Evolutionary conservation across 495 filamentous ascomycete genomes (phyloP).

Genomic region (Schizothecium vesticola): DNA sequence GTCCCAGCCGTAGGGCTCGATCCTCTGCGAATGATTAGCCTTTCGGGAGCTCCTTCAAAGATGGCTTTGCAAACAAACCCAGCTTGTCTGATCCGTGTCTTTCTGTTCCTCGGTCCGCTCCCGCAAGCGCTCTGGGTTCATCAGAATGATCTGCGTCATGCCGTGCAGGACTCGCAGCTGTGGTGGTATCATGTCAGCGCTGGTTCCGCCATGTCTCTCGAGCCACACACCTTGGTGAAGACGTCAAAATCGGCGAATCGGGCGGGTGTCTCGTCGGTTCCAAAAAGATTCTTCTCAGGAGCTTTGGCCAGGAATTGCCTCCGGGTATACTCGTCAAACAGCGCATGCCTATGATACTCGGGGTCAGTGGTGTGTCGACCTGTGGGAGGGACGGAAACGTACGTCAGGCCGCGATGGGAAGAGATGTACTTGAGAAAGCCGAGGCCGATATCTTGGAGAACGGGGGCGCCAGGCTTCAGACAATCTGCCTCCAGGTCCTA

Average conservation of each 20-base stretch:
- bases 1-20: conserved; percentile 90
- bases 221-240: conserved; percentile 59
- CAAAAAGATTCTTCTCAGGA: conserved; percentile 78
- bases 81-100: conserved; percentile 73
- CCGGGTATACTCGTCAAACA: conserved; percentile 92
- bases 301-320: conserved; percentile 84
- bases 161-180: conserved; percentile 82
- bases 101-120: conserved; percentile 80
- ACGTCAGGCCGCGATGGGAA: conserved; percentile 87
- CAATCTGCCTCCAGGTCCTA: conserved; percentile 89
- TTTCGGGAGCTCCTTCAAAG: neutral
- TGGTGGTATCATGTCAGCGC: neutral
- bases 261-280: conserved; percentile 63
- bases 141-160: conserved; percentile 84
- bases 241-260: conserved; percentile 78
- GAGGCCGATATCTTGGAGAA: conserved; percentile 77
- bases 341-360: conserved; percentile 55
- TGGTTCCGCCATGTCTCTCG: neutral
- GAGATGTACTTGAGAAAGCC: conserved; percentile 88
- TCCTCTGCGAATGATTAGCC: conserved; percentile 56
- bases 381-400: conserved; percentile 33
- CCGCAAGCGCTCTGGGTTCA: conserved; percentile 75
- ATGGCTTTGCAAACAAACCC: conserved; percentile 54
- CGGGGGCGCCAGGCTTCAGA: conserved; percentile 68
- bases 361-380: conserved; percentile 12